Evolutionary conservation across 225 moss, liverwort and hornwort species (phyloP), one percentile per base, ranked within the genome.

Genomic region (Marchantia polymorpha): DNA sequence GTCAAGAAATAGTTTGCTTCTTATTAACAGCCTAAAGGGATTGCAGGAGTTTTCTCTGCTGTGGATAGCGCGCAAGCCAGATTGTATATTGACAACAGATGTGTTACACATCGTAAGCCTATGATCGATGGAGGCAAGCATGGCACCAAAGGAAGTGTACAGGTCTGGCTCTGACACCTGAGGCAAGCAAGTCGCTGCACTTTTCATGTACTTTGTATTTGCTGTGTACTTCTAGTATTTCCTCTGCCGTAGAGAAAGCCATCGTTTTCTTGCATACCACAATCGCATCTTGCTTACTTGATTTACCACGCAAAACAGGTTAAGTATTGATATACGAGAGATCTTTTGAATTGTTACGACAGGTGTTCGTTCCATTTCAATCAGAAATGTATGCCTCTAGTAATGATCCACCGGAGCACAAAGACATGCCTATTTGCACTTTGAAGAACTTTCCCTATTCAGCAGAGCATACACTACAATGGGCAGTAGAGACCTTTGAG

Each of bases 111-210:
- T 86, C 88, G 93, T 72, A 99, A 85, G 69, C 93, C 97, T 64
- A 95, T 99, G 97, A 91, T 99, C 85, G 97, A 99, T 73, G 97
- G 97, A 39, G 97, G 97, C 79, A 99, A 95, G 88, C 89, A 95
- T 81, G 97, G 97, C 73, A 93, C 93, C 73, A 99, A 99, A 93
- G 97, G 97, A 81, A 99, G 97, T 87, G 97, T 95, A 81, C 93
- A 93, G 91, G 93, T 93, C 56, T 53, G 78, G 8, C 69, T 29
- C 69, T 56, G 22, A 56, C 53, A 48, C 54, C 10, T 22, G 2
- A 20, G 70, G 9, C 49, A 22, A 17, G 22, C 16, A 49, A 49
- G 22, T 49, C 46, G 39, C 31, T 69, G 68, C 39, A 15, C 27
- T 29, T 11, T 10, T 2, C 29, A 20, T 29, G 29, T 29, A 29